Conservation (phyloP, 371 early-diverging fungal genomes). For the Lichtheimia hyalospora region DNA sequence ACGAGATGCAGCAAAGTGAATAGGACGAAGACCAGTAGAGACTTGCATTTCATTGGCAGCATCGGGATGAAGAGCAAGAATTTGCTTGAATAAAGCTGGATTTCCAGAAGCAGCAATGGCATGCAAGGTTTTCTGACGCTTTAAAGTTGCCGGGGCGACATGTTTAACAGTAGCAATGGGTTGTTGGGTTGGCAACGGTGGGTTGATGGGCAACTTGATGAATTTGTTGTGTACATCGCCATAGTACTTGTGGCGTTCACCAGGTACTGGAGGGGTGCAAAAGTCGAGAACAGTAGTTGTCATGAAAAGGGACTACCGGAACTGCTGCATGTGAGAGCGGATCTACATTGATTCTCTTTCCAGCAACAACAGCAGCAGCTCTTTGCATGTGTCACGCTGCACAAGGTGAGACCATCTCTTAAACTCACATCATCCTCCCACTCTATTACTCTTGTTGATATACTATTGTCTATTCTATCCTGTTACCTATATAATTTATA, state of each 20-base stretch:
- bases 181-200: background rate
- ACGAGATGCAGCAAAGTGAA: constrained; percentile 72
- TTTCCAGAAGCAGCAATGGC: constrained; percentile 39
- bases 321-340: background rate
- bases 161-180: background rate
- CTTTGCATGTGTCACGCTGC: too few relatives aligned
- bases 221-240: constrained; percentile 59
- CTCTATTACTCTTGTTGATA: too few relatives aligned
- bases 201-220: constrained; percentile 46
- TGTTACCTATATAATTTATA: too few relatives aligned
- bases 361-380: too few relatives aligned
- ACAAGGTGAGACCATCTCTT: too few relatives aligned
- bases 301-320: constrained; percentile 1
- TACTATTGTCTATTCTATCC: too few relatives aligned
- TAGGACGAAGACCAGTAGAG: constrained; percentile 61
- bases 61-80: constrained; percentile 24
- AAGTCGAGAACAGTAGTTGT: constrained; percentile 37
- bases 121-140: constrained; percentile 19
- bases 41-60: constrained; percentile 48
- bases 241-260: constrained; percentile 65
- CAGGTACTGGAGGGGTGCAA: constrained; percentile 67
- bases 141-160: background rate
- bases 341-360: background rate
- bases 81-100: constrained; percentile 29
- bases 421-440: too few relatives aligned